Evolutionary conservation across 1,284 basidiomycete genomes (phyloP).

Genomic region (Microbotryum scabiosae): DNA sequence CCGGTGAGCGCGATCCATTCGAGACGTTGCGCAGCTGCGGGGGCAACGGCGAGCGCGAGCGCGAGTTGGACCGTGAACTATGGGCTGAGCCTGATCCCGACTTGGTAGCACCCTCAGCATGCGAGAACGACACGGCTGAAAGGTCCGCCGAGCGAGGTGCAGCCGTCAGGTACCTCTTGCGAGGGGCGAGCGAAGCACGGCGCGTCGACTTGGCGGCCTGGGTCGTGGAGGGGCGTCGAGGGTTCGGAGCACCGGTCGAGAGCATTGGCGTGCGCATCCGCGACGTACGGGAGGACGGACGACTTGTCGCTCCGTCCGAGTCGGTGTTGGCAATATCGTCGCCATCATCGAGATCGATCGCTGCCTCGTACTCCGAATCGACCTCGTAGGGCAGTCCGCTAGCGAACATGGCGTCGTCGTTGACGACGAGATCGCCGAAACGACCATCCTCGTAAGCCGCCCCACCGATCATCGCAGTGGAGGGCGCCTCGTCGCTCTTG

Average conservation of each 20-base stretch:
- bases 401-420: conserved; percentile 8
- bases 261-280: conserved; percentile 21
- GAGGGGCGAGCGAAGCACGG: conserved; percentile 16
- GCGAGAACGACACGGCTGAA: conserved; percentile 11
- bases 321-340: conserved; percentile 23
- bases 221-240: not conserved
- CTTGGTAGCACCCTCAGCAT: conserved; percentile 4
- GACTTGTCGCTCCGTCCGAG: conserved; percentile 32
- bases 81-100: conserved; percentile 41
- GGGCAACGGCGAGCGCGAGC: conserved; percentile 87
- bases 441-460: conserved; percentile 3
- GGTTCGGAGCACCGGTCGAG: not conserved
- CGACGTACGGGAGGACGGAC: conserved; percentile 22
- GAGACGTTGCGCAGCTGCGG: conserved; percentile 50
- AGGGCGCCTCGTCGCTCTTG: conserved; percentile 38
- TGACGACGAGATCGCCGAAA: conserved; percentile 16
- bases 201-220: conserved; percentile 12
- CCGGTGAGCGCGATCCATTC: conserved; percentile 23
- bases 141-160: conserved; percentile 11
- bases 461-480: conserved; percentile 23
- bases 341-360: conserved; percentile 11
- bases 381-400: conserved; percentile 11
- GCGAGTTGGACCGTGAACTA: conserved; percentile 89
- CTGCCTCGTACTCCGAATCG: conserved; percentile 29
- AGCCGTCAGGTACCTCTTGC: conserved; percentile 22